Conservation (phyloP, 164 flowering plant species). For the Liriodendron chinense region DNA sequence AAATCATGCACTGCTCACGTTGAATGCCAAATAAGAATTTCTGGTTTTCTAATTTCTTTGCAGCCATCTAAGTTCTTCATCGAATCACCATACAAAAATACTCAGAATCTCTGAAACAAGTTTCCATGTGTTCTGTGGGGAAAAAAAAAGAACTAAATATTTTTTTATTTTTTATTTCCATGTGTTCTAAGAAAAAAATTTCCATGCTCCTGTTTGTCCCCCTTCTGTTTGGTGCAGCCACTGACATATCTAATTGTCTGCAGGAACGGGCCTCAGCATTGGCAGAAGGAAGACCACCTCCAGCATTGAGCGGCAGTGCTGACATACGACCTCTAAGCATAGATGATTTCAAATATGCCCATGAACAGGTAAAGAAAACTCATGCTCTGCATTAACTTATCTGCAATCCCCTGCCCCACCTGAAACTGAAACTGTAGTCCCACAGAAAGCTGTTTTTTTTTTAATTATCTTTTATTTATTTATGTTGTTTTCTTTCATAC, state of each 20-base stretch:
- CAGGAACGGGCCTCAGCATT: slow-evolving; percentile 74
- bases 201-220: background rate
- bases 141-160: background rate
- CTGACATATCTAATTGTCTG: slow-evolving; percentile 5
- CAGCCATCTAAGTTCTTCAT: background rate
- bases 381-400: background rate
- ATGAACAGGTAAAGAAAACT: slow-evolving; percentile 58
- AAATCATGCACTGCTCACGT: too few relatives aligned
- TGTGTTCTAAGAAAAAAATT: background rate
- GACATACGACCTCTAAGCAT: slow-evolving; percentile 73
- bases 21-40: too few relatives aligned
- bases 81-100: background rate
- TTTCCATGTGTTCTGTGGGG: background rate
- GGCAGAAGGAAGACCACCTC: slow-evolving; percentile 72
- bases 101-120: background rate
- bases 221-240: background rate
- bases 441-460: background rate
- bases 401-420: background rate
- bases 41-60: too few relatives aligned
- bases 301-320: slow-evolving; percentile 66
- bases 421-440: background rate
- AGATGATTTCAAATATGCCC: slow-evolving; percentile 85
- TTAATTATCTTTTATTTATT: background rate
- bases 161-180: background rate
- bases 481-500: too few relatives aligned